Base-by-base conservation (phyloP, 345 rosid species). In the Gossypium longicalyx region DNA sequence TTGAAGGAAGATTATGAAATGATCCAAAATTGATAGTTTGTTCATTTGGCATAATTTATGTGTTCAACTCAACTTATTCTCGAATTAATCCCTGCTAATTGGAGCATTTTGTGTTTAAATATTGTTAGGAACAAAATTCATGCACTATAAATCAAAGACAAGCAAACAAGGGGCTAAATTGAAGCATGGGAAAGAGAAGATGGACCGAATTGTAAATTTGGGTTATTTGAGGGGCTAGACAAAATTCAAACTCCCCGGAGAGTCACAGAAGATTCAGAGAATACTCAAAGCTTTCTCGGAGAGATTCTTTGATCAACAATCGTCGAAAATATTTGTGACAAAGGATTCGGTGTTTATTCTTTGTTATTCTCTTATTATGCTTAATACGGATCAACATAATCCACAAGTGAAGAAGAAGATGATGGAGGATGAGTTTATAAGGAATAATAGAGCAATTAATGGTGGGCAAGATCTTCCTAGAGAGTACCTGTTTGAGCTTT, bases 391-490 rank as follows among this genome's bases (percentile, higher is more conserved):
- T 73, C 97, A 88, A 29, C 98, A 94, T 77, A 94, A 94, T 62
- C 97, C 95, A 4, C 98, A 94, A 68, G 96, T 92, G 4, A 92
- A 88, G 87, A 94, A 89, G 77, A 94, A 89, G 80, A 94, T 94
- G 98, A 91, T 98, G 2, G 98, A 92, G 76, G 98, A 94, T 59
- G 98, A 94, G 70, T 94, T 94, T 70, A 91, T 94, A 17, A 85
- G 89, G 68, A 94, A 94, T 80, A 92, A 93, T 54, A 80, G 98
- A 73, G 94, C 88, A 10, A 94, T 94, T 52, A 92, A 94, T 67
- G 97, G 80, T 2, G 98, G 93, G 19, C 87, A 86, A 52, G 98
- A 94, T 81, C 97, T 94, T 29, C 98, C 97, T 2, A 86, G 96
- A 77, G 98, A 94, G 49, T 92, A 92, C 76, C 90, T 94, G 1